phyloP scores from a whole-genome alignment of 2,329 filamentous ascomycete genomes.

The Fusarium duplospermum region DNA sequence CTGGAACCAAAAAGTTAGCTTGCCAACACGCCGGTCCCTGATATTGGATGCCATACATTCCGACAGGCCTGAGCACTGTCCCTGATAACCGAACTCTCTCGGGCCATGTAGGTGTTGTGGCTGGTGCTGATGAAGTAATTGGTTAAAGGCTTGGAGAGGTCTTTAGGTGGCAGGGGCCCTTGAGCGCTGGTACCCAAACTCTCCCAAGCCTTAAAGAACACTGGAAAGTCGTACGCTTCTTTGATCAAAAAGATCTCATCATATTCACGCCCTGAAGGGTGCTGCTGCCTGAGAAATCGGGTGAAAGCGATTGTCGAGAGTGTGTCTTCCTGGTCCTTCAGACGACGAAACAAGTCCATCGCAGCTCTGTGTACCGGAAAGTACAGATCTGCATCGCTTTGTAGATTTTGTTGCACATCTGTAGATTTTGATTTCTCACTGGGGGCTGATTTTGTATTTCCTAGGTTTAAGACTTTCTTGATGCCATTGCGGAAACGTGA shows the following conservation, averaged over 20 bases:
- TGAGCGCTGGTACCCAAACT: background rate
- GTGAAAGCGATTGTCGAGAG: background rate
- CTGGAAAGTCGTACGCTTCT: background rate
- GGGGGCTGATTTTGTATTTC: background rate
- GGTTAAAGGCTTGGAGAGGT: slow-evolving; percentile 75
- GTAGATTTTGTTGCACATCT: background rate
- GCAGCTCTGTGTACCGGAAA: background rate
- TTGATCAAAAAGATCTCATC: background rate
- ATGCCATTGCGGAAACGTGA: background rate
- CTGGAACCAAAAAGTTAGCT: no score
- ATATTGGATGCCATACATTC: no score
- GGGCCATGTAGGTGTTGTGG: slow-evolving; percentile 81
- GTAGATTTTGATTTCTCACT: background rate
- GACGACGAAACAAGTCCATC: background rate
- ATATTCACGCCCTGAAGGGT: background rate
- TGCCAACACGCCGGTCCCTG: no score
- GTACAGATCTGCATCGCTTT: background rate
- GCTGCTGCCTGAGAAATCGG: background rate
- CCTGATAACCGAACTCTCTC: no score
- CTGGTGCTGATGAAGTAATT: slow-evolving; percentile 96
- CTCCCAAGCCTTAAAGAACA: background rate
- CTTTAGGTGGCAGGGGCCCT: slow-evolving; percentile 47
- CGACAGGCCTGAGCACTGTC: no score
- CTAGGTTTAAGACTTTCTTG: background rate
- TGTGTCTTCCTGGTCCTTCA: background rate